A percentile compares a stretch with the other conserved stretches of the same genome.
Evolutionary conservation across 2,329 filamentous ascomycete species (phyloP).

Genomic region (Colletotrichum sp.): DNA sequence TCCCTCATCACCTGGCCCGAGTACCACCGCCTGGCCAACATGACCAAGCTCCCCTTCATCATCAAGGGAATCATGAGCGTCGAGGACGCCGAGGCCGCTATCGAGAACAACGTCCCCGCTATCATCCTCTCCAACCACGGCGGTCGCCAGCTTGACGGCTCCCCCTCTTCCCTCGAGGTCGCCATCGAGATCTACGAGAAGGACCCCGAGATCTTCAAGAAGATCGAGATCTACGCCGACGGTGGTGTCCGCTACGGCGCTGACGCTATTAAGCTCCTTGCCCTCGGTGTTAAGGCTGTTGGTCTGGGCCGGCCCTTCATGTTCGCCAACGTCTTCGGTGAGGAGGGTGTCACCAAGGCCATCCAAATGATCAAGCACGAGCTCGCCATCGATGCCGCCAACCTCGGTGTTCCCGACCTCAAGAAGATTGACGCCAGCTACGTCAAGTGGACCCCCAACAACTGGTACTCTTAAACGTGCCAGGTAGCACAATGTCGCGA

Average conservation of each 20-base stretch:
- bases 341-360: slow-evolving; percentile 50
- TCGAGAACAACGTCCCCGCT: slow-evolving; percentile 35
- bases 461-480: slow-evolving; percentile 25
- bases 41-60: slow-evolving; percentile 42
- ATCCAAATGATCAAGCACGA: slow-evolving; percentile 54
- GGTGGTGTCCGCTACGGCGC: slow-evolving; percentile 48
- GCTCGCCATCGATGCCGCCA: slow-evolving; percentile 48
- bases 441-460: slow-evolving; percentile 34
- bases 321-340: slow-evolving; percentile 58
- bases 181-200: slow-evolving; percentile 43
- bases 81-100: slow-evolving; percentile 38
- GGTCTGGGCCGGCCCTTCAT: slow-evolving; percentile 56
- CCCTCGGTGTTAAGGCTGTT: slow-evolving; percentile 47
- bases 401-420: slow-evolving; percentile 45
- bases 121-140: slow-evolving; percentile 50
- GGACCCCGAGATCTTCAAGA: slow-evolving; percentile 41
- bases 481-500: neutral
- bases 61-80: slow-evolving; percentile 45
- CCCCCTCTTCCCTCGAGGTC: slow-evolving; percentile 41
- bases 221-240: slow-evolving; percentile 44
- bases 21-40: slow-evolving; percentile 38
- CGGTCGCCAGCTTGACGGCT: slow-evolving; percentile 45
- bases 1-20: slow-evolving; percentile 35
- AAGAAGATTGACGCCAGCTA: slow-evolving; percentile 33
- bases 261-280: slow-evolving; percentile 48